Base-by-base conservation (phyloP, 345 rosid species). In the Moringa oleifera region DNA sequence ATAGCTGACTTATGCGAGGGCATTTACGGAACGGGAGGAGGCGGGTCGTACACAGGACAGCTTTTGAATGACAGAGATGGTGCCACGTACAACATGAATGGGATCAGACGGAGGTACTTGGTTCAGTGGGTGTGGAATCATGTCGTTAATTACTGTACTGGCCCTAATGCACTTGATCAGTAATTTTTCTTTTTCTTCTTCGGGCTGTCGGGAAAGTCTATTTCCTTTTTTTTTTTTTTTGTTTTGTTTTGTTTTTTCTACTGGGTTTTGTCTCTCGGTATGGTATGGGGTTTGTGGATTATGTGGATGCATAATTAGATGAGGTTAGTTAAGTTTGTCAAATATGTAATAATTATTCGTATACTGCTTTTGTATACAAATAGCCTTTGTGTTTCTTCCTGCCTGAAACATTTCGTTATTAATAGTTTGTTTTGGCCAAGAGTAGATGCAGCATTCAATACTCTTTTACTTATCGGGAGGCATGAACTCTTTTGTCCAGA, bases 1-100 rank as follows among this genome's bases (percentile, higher is more conserved):
- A 90, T 93, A 28, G 98, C 96, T 7, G 98, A 93, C 62, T 73
- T 93, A 50, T 93, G 98, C 19, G 98, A 93, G 91, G 98, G 98
- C 0, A 90, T 93, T 17, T 93, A 93, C 25, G 98, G 98, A 24
- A 87, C 98, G 0, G 98, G 98, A 11, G 98, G 98, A 4, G 98
- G 98, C 16, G 98, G 98, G 28, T 93, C 98, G 11, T 93, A 93
- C 75, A 90, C 88, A 0, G 98, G 98, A 23, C 97, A 93, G 75
- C 47, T 90, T 67, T 41, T 84, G 77, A 77, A 77, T 78, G 98
- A 81, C 0, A 53, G 54, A 0, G 82, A 58, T 68, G 91, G 91
- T 6, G 91, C 90, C 80, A 93, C 98, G 79, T 93, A 83, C 61
- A 93, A 93, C 52, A 85, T 90, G 77, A 76, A 90, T 25, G 98